Evolutionary conservation across 805 yeast species (phyloP), one percentile per base, ranked within the genome.

Genomic region (Nakazawaea peltata): DNA sequence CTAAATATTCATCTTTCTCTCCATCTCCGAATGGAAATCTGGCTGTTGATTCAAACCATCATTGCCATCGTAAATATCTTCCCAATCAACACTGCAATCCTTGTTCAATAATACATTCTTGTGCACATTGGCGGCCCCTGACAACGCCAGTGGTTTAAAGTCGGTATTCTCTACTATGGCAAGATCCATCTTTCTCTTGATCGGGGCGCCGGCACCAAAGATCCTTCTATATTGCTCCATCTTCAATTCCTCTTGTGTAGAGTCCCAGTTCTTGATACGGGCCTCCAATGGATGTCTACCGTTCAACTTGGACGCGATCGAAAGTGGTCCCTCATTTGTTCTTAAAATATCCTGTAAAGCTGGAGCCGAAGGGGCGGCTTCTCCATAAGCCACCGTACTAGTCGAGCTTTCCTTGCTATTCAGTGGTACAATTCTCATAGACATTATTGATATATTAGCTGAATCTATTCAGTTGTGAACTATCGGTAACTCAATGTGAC

Each of bases 121-220:
- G 51, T 85, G 94, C 41, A 85, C 39, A 40, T 71, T 65, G 30
- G 69, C 61, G 5, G 74, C 47, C 5, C 77, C 81, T 11, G 86
- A 86, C 31, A 77, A 57, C 4, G 68, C 55, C 22, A 59, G 51
- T 5, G 95, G 95, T 42, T 67, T 75, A 56, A 77, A 77, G 40
- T 82, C 86, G 11, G 83, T 73, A 32, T 68, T 64, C 30, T 75
- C 73, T 3, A 90, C 81, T 18, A 90, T 70, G 38, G 74, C 65
- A 51, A 84, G 62, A 49, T 92, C 98, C 96, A 92, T 87, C 22
- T 79, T 76, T 51, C 97, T 71, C 52, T 80, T 80, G 56, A 90
- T 81, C 7, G 98, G 97, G 50, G 84, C 97, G 9, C 92, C 96
- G 32, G 90, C 76, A 12, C 98, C 98, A 56, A 82, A 87, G 13